Evolutionary conservation across 2,329 filamentous ascomycete species (phyloP), one percentile per base, ranked within the genome.

Genomic region (Camptophora hylomeconis): DNA sequence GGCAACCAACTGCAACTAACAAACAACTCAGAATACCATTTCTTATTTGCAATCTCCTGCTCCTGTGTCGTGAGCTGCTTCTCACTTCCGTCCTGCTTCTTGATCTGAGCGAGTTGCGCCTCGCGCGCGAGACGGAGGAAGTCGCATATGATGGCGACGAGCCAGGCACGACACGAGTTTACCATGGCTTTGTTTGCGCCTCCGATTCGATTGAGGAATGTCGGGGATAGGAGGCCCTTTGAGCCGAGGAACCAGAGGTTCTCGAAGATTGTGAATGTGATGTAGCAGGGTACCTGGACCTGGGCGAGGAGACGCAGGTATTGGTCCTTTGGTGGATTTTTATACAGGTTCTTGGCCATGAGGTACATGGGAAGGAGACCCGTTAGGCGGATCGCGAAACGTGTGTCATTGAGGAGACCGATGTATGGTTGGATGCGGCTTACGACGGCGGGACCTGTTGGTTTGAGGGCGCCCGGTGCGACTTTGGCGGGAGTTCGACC

Each of bases 151-250:
- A 92, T 74, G 57, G 84, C 83, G 14, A 68, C 65, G 31, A 75
- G 72, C 83, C 87, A 95, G 38, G 79, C 80, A 24, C 83, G 67
- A 33, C 72, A 74, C 54, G 80, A 84, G 73, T 77, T 80, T 11
- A 74, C 51, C 54, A 69, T 76, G 49, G 76, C 74, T 41, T 58
- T 63, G 16, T 52, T 65, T 50, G 80, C 67, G 26, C 66, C 67
- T 26, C 67, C 62, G 9, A 65, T 60, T 5, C 56, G 54, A 12
- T 57, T 51, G 4, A 61, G 38, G 11, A 51, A 42, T 4, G 44
- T 45, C 22, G 54, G 47, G 6, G 51, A 63, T 28, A 93, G 49
- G 3, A 92, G 69, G 12, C 77, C 75, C 52, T 84, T 84, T 36
- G 64, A 62, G 3, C 74, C 66, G 20, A 95, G 66, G 58, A 79